Evolutionary conservation across 257 asterid genomes (phyloP), one percentile per base, ranked within the genome.

Genomic region (Scutellaria baicalensis): DNA sequence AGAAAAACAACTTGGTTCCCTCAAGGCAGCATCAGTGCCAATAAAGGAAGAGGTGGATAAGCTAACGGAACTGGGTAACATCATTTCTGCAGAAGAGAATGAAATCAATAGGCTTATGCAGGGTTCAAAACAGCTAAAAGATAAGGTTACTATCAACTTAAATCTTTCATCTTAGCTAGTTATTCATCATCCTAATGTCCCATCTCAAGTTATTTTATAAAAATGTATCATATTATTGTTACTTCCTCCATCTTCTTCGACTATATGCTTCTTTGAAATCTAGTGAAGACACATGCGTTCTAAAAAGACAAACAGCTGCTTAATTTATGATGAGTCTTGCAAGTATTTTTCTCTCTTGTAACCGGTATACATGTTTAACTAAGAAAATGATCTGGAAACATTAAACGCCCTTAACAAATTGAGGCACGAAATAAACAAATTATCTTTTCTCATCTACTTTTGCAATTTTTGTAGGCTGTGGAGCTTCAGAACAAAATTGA

Each of bases 401-500:
- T 62, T 51, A 45, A 36, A 39, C 27, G 66, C 18, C 14, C 13
- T 47, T 43, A 33, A 9, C 36, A 23, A 33, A 31, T 69, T 40
- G 60, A 33, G 59, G 10, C 45, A 11, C 44, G 13, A 60, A 18
- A 13, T 1, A 59, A 13, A 36, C 54, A 51, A 35, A 62, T 17
- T 16, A 23, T 55, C 16, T 14, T 49, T 72, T 69, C 49, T 48
- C 71, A 57, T 47, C 23, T 39, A 18, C 48, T 40, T 33, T 35
- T 56, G 50, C 20, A 65, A 21, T 68, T 78, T 66, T 71, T 73
- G 65, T 74, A 94, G 97, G 97, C 93, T 52, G 62, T 68, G 64
- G 92, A 85, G 80, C 97, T 94, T 76, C 99, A 94, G 84, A 85
- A 74, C 35, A 91, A 86, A 80, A 86, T 94, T 13, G 99, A 94